These are phyloP conservation scores for Tetrapisispora fleetii DNA, from an alignment of 805 yeast species.

Conservation along the genomic window DNA sequence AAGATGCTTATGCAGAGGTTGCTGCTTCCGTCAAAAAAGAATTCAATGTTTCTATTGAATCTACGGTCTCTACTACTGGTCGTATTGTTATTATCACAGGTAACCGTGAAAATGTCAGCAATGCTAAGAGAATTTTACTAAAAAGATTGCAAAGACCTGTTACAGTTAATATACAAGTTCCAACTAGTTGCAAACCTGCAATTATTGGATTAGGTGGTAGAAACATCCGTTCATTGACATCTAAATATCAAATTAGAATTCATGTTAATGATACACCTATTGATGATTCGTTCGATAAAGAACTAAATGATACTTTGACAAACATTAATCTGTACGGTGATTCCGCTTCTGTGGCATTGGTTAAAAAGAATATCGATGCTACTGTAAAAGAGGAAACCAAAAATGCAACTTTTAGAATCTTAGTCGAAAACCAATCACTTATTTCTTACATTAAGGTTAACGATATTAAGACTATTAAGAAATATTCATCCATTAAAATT, in stretches of 20 bases:
- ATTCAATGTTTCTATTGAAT: constrained; percentile 58
- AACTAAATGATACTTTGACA: constrained; percentile 47
- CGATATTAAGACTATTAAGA: constrained; percentile 1
- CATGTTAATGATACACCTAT: constrained; percentile 32
- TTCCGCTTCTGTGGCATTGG: constrained; percentile 66
- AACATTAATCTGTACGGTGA: constrained; percentile 71
- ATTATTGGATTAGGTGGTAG: constrained; percentile 85
- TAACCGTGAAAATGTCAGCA: constrained; percentile 48
- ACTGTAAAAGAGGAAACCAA: constrained; percentile 72
- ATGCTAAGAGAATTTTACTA: constrained; percentile 66
- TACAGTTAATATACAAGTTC: constrained; percentile 49
- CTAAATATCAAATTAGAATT: constrained; percentile 62
- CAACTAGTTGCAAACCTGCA: constrained; percentile 67
- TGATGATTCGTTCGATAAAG: constrained; percentile 39
- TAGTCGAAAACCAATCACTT: constrained; percentile 32
- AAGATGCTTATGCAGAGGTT: constrained; percentile 58
- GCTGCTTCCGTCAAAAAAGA: constrained; percentile 52
- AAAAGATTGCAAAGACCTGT: constrained; percentile 71
- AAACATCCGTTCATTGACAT: constrained; percentile 68
- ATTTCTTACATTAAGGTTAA: constrained; percentile 26
- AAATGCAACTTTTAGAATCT: constrained; percentile 39
- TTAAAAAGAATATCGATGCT: constrained; percentile 55
- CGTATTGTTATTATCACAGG: constrained; percentile 82
- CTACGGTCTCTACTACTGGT: constrained; percentile 67
- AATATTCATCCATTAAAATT: constrained; percentile 16